Conservation (phyloP, 2,329 filamentous ascomycete species). For the Ophiocordyceps sinensis region DNA sequence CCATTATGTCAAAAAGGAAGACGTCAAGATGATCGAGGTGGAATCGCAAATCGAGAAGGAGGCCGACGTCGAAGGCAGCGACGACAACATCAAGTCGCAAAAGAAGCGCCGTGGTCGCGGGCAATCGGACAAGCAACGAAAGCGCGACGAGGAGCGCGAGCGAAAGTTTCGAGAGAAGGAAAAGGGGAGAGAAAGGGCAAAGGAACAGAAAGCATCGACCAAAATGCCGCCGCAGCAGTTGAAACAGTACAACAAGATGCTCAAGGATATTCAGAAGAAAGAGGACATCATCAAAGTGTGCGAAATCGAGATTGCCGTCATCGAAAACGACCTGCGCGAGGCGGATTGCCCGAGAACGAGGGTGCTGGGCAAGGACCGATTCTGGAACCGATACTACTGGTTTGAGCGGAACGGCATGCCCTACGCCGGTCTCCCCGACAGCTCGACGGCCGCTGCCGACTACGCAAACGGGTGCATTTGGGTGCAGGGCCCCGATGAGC, state of each 20-base stretch:
- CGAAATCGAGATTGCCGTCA: conserved; percentile 70
- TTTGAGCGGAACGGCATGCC: conserved; percentile 98
- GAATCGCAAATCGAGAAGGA: conserved; percentile 41
- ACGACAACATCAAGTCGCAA: conserved; percentile 46
- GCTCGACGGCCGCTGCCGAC: conserved; percentile 71
- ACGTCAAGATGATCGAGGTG: conserved; percentile 45
- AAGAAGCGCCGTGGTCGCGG: conserved; percentile 44
- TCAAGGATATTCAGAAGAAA: conserved; percentile 81
- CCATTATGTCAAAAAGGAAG: conserved; percentile 33
- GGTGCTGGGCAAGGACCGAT: conserved; percentile 83
- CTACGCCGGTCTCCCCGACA: conserved; percentile 72
- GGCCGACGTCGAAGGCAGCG: conserved; percentile 51
- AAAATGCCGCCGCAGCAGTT: conserved; percentile 57
- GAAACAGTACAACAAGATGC: conserved; percentile 74
- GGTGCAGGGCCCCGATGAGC: conserved; percentile 87
- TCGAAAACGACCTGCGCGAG: conserved; percentile 87
- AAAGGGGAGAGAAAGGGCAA: conserved; percentile 37
- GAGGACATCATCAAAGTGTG: conserved; percentile 66
- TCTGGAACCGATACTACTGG: conserved; percentile 99
- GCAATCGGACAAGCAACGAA: conserved; percentile 51
- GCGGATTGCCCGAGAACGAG: conserved; percentile 85
- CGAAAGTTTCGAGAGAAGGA: conserved; percentile 63
- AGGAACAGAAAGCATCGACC: conserved; percentile 51
- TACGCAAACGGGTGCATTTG: conserved; percentile 94
- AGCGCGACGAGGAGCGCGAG: conserved; percentile 63